Percentiles rank a stretch among this genome's conserved stretches.
Evolutionary conservation across 1,284 basidiomycete species (phyloP).

Genomic region (Ganoderma meredithae): DNA sequence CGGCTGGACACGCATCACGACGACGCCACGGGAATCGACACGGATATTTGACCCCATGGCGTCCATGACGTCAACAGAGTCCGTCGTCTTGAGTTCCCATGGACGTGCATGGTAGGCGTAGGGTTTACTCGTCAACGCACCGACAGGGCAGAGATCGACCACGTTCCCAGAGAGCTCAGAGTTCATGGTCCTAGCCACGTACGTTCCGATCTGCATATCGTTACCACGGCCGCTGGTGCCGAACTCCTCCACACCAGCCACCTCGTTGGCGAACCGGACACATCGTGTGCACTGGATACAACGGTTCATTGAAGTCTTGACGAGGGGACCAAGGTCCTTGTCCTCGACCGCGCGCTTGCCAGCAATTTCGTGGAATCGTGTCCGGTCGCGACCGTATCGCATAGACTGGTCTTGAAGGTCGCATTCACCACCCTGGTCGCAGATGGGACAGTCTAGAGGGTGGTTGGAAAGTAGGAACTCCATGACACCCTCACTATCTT

Average conservation of each 20-base stretch:
- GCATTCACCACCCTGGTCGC: constrained; percentile 98
- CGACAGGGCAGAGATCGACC: constrained; percentile 96
- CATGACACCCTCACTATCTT: constrained; percentile 92
- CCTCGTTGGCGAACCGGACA: constrained; percentile 98
- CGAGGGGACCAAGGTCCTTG: constrained; percentile 97
- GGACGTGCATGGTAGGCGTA: constrained; percentile 97
- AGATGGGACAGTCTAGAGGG: constrained; percentile 98
- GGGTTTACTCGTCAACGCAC: constrained; percentile 97
- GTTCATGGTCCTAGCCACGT: constrained; percentile 97
- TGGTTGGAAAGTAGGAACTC: constrained; percentile 98
- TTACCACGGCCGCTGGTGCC: constrained; percentile 98
- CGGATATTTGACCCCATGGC: constrained; percentile 99
- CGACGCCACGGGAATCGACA: constrained; percentile 93
- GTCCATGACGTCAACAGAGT: constrained; percentile 97
- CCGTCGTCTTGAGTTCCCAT: constrained; percentile 99
- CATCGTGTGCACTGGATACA: constrained; percentile 99
- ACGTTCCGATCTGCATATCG: constrained; percentile 98
- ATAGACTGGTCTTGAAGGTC: constrained; percentile 99
- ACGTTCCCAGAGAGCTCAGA: constrained; percentile 98
- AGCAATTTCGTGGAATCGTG: constrained; percentile 97
- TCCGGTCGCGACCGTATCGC: constrained; percentile 98
- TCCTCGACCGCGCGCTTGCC: constrained; percentile 99
- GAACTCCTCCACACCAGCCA: constrained; percentile 97
- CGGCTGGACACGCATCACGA: constrained; percentile 98
- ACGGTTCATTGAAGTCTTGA: constrained; percentile 99